Evolutionary conservation across 495 filamentous ascomycete species (phyloP).

Genomic region (Chaetomium cochliodes): DNA sequence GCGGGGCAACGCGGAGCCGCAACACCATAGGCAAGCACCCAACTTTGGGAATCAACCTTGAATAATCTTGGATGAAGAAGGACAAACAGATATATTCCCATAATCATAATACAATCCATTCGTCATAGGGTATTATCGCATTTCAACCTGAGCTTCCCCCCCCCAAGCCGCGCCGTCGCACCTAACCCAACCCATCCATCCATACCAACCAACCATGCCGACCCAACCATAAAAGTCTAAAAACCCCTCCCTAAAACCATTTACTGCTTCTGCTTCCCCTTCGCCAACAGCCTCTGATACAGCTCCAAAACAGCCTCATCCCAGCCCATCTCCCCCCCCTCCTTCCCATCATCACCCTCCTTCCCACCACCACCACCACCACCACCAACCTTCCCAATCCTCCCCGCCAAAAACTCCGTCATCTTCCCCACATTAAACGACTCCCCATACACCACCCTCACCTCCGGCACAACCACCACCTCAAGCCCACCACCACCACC

Average conservation of each 20-base stretch:
- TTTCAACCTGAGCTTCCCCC: not conserved
- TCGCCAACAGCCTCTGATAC: slow-evolving; percentile 53
- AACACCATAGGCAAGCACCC: not conserved
- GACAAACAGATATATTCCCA: not conserved
- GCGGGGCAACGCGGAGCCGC: slow-evolving; percentile 11
- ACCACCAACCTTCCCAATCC: slow-evolving; percentile 44
- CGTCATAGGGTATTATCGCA: slow-evolving; percentile 18
- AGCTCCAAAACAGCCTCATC: slow-evolving; percentile 56
- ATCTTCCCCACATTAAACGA: slow-evolving; percentile 63
- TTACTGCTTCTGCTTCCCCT: slow-evolving; percentile 37
- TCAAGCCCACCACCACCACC: slow-evolving; percentile 38
- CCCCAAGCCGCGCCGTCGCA: not conserved
- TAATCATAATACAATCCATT: slow-evolving; percentile 15
- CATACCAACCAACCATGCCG: not conserved
- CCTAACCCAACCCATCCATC: not conserved
- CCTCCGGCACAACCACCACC: slow-evolving; percentile 48
- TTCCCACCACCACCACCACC: slow-evolving; percentile 51
- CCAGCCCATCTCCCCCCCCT: slow-evolving; percentile 49
- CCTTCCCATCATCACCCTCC: slow-evolving; percentile 41
- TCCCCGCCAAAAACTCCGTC: slow-evolving; percentile 54
- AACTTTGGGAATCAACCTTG: not conserved
- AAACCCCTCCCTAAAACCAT: not conserved
- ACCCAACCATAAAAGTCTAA: not conserved
- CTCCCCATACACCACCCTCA: slow-evolving; percentile 65
- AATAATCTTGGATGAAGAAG: not conserved